These are phyloP conservation scores for Penicillium taxi DNA, from an alignment of 495 filamentous ascomycete species.

Conservation along the genomic window DNA sequence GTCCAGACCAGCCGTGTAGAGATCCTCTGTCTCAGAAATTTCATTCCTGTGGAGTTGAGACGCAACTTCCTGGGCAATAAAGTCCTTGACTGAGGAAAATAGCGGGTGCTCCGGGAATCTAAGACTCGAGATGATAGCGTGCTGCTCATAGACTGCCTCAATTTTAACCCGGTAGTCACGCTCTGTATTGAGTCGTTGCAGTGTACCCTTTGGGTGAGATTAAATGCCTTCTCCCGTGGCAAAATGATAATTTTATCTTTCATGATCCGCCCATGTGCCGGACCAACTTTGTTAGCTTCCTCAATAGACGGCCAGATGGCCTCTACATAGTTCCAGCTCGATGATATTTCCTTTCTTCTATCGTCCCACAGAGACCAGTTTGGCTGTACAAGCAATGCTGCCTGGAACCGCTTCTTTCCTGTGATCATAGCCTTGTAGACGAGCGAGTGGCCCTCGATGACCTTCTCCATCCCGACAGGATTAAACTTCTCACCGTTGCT, in stretches of 20 bases:
- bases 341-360: slow-evolving; percentile 47
- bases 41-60: too few species aligned
- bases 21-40: too few species aligned
- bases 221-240: slow-evolving; percentile 40
- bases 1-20: too few species aligned
- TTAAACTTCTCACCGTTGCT: slow-evolving; percentile 12
- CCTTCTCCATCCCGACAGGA: slow-evolving; percentile 8
- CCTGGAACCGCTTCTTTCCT: slow-evolving; percentile 6
- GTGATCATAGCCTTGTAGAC: slow-evolving; percentile 4
- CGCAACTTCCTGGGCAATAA: too few species aligned
- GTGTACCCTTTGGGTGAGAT: slow-evolving; percentile 45
- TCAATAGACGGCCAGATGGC: slow-evolving; percentile 44
- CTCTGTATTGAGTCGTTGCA: too few species aligned
- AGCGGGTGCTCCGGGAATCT: too few species aligned
- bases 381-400: slow-evolving; percentile 7
- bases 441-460: slow-evolving; percentile 3
- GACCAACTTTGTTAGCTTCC: slow-evolving; percentile 8
- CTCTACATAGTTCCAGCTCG: too few species aligned
- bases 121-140: too few species aligned
- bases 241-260: slow-evolving; percentile 20
- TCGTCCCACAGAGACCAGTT: slow-evolving; percentile 6
- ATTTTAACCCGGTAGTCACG: too few species aligned
- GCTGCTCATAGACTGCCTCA: too few species aligned
- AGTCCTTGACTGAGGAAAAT: too few species aligned
- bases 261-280: slow-evolving; percentile 6